Base-by-base conservation (phyloP, 2,329 filamentous ascomycete species). In the Pyrenochaeta sp. region DNA sequence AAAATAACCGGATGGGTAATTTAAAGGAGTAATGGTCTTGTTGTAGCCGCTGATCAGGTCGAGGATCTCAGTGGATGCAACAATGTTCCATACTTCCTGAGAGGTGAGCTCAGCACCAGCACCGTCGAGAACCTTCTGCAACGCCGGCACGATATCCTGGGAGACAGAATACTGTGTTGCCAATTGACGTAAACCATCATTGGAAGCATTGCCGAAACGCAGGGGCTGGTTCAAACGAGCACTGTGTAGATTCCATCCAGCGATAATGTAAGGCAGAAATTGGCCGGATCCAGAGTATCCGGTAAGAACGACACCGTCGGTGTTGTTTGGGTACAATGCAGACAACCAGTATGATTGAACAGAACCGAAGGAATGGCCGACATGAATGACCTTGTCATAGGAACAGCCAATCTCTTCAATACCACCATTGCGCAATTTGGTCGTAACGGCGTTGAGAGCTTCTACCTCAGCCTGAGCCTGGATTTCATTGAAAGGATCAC, bases 321-420 rank as follows among this genome's bases (percentile, higher is more conserved):
- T 85, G 51, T 84, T 74, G 48, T 78, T 66, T 1, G 85, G 85
- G 62, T 85, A 76, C 51, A 76, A 67, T 41, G 79, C 78, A 7
- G 83, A 81, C 17, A 89, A 77, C 42, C 75, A 79, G 71, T 85
- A 87, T 2, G 81, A 83, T 61, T 85, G 83, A 5, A 81, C 73
- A 0, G 85, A 86, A 29, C 87, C 87, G 61, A 87, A 89, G 0
- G 83, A 86, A 75, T 90, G 86, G 11, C 87, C 87, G 14, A 87
- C 78, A 67, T 89, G 86, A 7, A 86, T 76, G 20, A 85, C 74
- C 63, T 82, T 78, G 7, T 73, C 46, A 60, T 77, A 79, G 2
- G 56, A 36, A 41, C 69, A 60, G 23, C 67, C 67, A n/a, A 83
- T 69, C 17, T 75, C 72, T 0, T 76, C 67, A 20, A 88, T 73